These are phyloP conservation scores for Periconia digitata DNA, from an alignment of 2,329 filamentous ascomycete genomes.

Conservation along the genomic window DNA sequence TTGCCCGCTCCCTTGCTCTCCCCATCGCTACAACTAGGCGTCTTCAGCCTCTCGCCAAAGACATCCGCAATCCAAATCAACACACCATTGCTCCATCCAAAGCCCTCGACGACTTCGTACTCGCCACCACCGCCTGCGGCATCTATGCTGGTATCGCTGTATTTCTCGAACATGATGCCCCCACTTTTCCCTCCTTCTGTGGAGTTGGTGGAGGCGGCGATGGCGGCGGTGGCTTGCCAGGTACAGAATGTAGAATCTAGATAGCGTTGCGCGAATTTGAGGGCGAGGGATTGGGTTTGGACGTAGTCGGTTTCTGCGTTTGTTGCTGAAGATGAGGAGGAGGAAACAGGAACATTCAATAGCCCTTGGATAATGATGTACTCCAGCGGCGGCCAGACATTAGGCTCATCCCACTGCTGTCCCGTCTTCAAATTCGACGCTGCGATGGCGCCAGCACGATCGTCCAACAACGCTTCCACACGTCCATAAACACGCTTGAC, in stretches of 20 bases:
- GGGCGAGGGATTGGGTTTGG: slow-evolving; percentile 58
- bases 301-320: slow-evolving; percentile 48
- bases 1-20: slow-evolving; percentile 19
- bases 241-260: slow-evolving; percentile 70
- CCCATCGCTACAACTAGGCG: slow-evolving; percentile 51
- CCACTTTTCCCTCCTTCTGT: slow-evolving; percentile 46
- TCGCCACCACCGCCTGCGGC: slow-evolving; percentile 66
- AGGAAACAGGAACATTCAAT: slow-evolving; percentile 60
- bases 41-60: slow-evolving; percentile 58
- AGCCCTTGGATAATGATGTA: slow-evolving; percentile 66
- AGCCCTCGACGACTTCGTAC: slow-evolving; percentile 70
- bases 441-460: slow-evolving; percentile 59
- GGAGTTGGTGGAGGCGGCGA: slow-evolving; percentile 16
- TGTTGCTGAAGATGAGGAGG: slow-evolving; percentile 49
- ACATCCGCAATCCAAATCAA: slow-evolving; percentile 66
- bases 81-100: slow-evolving; percentile 71
- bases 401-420: slow-evolving; percentile 72
- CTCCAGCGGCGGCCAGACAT: slow-evolving; percentile 69
- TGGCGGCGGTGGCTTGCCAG: slow-evolving; percentile 67
- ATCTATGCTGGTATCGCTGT: slow-evolving; percentile 62
- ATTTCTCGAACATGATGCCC: slow-evolving; percentile 73
- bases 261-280: slow-evolving; percentile 65
- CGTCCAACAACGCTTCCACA: slow-evolving; percentile 56
- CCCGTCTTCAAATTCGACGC: slow-evolving; percentile 63
- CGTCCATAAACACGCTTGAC: slow-evolving; percentile 58